phyloP scores from a whole-genome alignment of 169 alveolate species.

The Blepharisma undulans region DNA sequence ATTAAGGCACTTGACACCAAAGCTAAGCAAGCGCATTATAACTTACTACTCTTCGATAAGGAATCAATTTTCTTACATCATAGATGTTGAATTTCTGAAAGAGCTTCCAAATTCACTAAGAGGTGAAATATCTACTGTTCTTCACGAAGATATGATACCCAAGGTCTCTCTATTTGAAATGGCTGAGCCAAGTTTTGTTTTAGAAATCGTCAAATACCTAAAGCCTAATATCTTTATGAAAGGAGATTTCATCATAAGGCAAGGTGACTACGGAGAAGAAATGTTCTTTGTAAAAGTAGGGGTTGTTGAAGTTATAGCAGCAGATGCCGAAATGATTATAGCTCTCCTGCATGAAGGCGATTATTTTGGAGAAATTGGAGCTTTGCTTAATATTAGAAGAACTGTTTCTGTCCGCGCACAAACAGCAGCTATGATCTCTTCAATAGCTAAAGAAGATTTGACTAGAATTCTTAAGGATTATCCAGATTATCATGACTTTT shows the following conservation, averaged over 20 bases:
- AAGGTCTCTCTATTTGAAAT: constrained; percentile 52
- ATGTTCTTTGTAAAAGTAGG: constrained; percentile 59
- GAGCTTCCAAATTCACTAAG: constrained; percentile 53
- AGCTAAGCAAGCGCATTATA: constrained; percentile 31
- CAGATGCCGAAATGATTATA: constrained; percentile 51
- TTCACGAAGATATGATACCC: constrained; percentile 52
- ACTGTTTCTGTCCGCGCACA: constrained; percentile 49
- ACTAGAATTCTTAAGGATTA: constrained; percentile 23
- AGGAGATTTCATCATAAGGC: constrained; percentile 40
- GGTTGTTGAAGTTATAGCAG: constrained; percentile 44
- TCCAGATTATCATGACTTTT: constrained; percentile 45
- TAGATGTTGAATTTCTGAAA: constrained; percentile 16
- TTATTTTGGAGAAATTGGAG: constrained; percentile 72
- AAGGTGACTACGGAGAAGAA: constrained; percentile 53
- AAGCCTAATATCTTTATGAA: constrained; percentile 41
- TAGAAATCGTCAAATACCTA: constrained; percentile 38
- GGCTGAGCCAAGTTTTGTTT: constrained; percentile 55
- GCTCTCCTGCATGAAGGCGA: constrained; percentile 54
- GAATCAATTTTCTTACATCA: constrained; percentile 30
- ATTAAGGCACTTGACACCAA: constrained; percentile 36
- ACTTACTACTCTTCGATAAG: constrained; percentile 46
- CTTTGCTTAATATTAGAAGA: constrained; percentile 46
- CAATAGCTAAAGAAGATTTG: constrained; percentile 37
- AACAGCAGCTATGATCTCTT: constrained; percentile 46
- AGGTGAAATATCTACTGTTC: constrained; percentile 45